phyloP scores from a whole-genome alignment of 176 grass and related monocot species.

The Musa beccarii region DNA sequence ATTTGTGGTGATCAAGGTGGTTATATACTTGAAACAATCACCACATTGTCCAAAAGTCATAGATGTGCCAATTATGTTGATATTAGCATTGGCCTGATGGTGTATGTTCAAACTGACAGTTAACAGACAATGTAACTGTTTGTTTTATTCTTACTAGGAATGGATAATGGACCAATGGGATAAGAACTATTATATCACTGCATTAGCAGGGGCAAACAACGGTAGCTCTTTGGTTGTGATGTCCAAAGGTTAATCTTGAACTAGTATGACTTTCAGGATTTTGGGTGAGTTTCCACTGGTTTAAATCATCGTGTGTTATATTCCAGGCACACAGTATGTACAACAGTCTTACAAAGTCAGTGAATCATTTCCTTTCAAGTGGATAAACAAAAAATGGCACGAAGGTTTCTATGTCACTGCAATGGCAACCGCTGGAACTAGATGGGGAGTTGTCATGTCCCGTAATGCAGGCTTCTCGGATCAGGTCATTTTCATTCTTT shows the following conservation, averaged over 20 bases:
- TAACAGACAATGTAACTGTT: slow-evolving; percentile 3
- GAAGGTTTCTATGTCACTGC: slow-evolving; percentile 94
- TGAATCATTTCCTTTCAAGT: slow-evolving; percentile 94
- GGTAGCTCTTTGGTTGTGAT: slow-evolving; percentile 88
- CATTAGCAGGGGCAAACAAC: slow-evolving; percentile 86
- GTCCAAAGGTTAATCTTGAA: slow-evolving; percentile 71
- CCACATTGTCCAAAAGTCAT: not conserved
- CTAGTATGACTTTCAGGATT: slow-evolving; percentile 15
- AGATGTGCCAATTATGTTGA: not conserved
- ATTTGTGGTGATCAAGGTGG: not conserved
- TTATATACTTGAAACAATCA: not conserved
- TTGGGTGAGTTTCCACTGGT: slow-evolving; percentile 6
- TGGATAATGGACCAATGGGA: slow-evolving; percentile 99
- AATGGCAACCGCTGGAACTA: slow-evolving; percentile 91
- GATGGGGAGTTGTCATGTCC: slow-evolving; percentile 98
- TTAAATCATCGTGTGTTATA: not conserved
- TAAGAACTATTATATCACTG: slow-evolving; percentile 89
- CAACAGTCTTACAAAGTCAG: slow-evolving; percentile 99
- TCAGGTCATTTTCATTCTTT: slow-evolving; percentile 41
- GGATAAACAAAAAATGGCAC: slow-evolving; percentile 99
- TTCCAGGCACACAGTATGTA: slow-evolving; percentile 64
- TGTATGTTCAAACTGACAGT: not conserved
- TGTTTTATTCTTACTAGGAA: slow-evolving; percentile 50
- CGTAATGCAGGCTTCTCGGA: slow-evolving; percentile 83
- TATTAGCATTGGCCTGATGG: not conserved